These are phyloP conservation scores for Bipolaris victoriae DNA, from an alignment of 2,329 filamentous ascomycete species.

Conservation along the genomic window DNA sequence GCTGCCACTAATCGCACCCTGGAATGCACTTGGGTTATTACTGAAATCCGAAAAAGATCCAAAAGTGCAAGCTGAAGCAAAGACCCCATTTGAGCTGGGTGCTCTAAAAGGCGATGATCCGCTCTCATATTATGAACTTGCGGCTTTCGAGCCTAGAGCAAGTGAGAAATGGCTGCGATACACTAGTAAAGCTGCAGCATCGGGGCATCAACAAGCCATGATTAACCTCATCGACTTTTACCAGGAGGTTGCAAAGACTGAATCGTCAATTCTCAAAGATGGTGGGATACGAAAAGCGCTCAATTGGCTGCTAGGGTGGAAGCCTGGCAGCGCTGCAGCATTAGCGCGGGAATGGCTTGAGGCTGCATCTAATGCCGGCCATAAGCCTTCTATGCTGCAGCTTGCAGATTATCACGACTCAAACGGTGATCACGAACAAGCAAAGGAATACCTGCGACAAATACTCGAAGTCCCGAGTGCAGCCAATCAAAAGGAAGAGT, in stretches of 20 bases:
- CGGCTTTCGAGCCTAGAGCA: constrained; percentile 32
- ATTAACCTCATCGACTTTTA: constrained; percentile 51
- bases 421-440: constrained; percentile 22
- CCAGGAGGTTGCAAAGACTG: constrained; percentile 37
- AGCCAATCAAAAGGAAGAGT: constrained; percentile 31
- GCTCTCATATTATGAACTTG: constrained; percentile 49
- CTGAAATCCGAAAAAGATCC: constrained; percentile 25
- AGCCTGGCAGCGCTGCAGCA: constrained; percentile 14
- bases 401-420: constrained; percentile 31
- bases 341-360: constrained; percentile 43
- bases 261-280: constrained; percentile 15
- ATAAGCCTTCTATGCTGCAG: constrained; percentile 38
- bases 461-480: constrained; percentile 24
- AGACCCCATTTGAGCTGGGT: constrained; percentile 45
- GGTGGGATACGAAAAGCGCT: constrained; percentile 25
- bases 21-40: constrained; percentile 41
- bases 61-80: constrained; percentile 27
- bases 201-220: constrained; percentile 48
- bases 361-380: constrained; percentile 32
- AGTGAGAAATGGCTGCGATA: constrained; percentile 52
- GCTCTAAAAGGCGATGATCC: constrained; percentile 52
- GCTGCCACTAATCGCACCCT: constrained; percentile 36
- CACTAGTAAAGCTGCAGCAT: constrained; percentile 54
- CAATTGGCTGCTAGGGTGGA: constrained; percentile 35
- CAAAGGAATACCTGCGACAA: constrained; percentile 19